Conservation (phyloP, 805 yeast genomes). For the Lachancea lanzarotensis region DNA sequence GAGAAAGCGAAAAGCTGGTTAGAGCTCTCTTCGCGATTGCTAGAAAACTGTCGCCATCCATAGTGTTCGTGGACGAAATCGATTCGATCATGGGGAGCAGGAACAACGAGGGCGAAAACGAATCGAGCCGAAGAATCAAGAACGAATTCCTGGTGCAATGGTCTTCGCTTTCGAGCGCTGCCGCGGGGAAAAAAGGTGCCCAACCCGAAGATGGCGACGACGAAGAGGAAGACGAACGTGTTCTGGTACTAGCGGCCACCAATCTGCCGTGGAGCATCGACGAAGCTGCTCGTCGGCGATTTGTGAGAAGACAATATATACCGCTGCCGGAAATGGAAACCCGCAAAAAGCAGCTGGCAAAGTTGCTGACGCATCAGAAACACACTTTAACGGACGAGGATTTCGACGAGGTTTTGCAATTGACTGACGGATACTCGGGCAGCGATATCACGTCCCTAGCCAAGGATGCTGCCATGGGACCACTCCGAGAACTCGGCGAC, state of each 20-base stretch:
- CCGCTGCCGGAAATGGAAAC: constrained; percentile 90
- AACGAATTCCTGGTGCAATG: constrained; percentile 93
- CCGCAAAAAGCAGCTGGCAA: constrained; percentile 60
- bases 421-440: constrained; percentile 86
- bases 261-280: constrained; percentile 96
- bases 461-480: constrained; percentile 98
- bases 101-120: constrained; percentile 66
- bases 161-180: constrained; percentile 88
- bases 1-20: constrained; percentile 91
- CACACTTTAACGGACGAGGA: constrained; percentile 63
- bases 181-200: constrained; percentile 48
- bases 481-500: constrained; percentile 84
- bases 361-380: constrained; percentile 63
- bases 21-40: constrained; percentile 84
- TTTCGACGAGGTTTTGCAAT: constrained; percentile 47
- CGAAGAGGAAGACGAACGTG: constrained; percentile 47
- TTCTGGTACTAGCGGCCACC: constrained; percentile 88
- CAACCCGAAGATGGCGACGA: constrained; percentile 33
- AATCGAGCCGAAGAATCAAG: constrained; percentile 84
- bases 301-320: constrained; percentile 85
- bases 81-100: constrained; percentile 83
- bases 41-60: constrained; percentile 81
- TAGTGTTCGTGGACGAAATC: constrained; percentile 93
- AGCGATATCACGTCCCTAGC: constrained; percentile 93
- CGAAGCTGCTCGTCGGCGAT: constrained; percentile 92